Evolutionary conservation across 2,329 filamentous ascomycete genomes (phyloP).

Genomic region (Aspergillus fructus): DNA sequence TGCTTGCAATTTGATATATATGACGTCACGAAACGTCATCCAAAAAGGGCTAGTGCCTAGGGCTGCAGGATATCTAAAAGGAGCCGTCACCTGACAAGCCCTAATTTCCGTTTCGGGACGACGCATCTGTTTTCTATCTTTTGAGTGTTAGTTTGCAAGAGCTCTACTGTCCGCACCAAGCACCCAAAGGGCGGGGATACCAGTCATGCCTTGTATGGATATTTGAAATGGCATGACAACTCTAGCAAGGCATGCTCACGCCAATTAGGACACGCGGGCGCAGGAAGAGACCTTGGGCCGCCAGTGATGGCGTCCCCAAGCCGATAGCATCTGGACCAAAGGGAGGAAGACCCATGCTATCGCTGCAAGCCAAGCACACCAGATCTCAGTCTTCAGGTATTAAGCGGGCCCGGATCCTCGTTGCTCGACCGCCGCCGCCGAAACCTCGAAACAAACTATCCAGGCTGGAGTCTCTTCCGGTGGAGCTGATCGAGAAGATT

Average conservation of each 20-base stretch:
- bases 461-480: constrained; percentile 47
- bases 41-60: not conserved
- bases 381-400: constrained; percentile 13
- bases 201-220: not conserved
- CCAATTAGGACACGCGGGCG: constrained; percentile 33
- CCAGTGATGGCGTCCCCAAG: constrained; percentile 3
- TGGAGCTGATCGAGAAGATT: constrained; percentile 54
- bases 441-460: constrained; percentile 24
- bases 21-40: not conserved
- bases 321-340: constrained; percentile 16
- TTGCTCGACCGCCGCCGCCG: not conserved
- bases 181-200: not conserved
- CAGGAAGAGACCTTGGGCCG: constrained; percentile 18
- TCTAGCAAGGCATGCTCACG: constrained; percentile 22
- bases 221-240: not conserved
- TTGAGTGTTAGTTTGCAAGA: not conserved
- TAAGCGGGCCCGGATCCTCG: constrained; percentile 16
- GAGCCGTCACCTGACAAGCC: constrained; percentile 12
- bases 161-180: not conserved
- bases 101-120: constrained; percentile 3
- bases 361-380: constrained; percentile 4
- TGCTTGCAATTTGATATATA: not conserved
- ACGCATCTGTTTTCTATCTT: not conserved
- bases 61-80: not conserved
- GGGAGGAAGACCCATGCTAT: constrained; percentile 18